Base-by-base conservation (phyloP, 192 early-diverging fungal genomes). In the Paraglomus occultum region DNA sequence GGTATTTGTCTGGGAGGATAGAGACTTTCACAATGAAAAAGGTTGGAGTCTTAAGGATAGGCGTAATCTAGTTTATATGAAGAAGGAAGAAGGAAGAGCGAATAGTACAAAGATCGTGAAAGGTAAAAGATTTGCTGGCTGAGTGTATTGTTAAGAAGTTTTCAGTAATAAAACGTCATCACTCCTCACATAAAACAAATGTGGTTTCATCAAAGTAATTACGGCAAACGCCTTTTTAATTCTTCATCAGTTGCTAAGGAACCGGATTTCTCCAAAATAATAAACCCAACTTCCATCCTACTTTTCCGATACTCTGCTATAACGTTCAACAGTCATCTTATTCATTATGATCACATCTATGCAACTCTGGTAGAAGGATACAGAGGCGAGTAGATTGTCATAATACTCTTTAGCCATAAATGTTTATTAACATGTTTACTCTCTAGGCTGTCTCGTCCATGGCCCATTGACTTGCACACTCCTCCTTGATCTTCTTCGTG, bases 241-340 rank as follows among this genome's bases (percentile, higher is more conserved):
- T 77, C 43, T 31, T 31, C 1, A 31, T 61, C 59, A 79, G 83
- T 78, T 18, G 80, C 77, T 4, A 79, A 78, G 59, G 40, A 64
- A 44, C 84, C 90, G 1, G 93, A 91, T 23, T 89, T 91, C 74
- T 67, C 74, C 10, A 75, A 79, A 44, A 73, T 52, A 0, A 59
- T 92, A 49, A 74, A 65, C 5, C 91, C 93, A 15, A 86, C 84
- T 9, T 76, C 89, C 39, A 85, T 93, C 42, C 83, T 86, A 17
- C 74, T 94, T 40, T 96, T 96, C 76, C 78, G 92, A 40, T 97
- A 91, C 76, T 95, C 93, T 23, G 92, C 95, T 31, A 66, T 95
- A 76, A 91, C 91, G 4, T 97, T 92, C 81, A 97, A 97, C 74
- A 86, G 85, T 53, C 93, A 97, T 74, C 82, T 84, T 38, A 94